Evolutionary conservation across 768 basidiomycete species (phyloP).

Genomic region (Kwoniella dendrophila): DNA sequence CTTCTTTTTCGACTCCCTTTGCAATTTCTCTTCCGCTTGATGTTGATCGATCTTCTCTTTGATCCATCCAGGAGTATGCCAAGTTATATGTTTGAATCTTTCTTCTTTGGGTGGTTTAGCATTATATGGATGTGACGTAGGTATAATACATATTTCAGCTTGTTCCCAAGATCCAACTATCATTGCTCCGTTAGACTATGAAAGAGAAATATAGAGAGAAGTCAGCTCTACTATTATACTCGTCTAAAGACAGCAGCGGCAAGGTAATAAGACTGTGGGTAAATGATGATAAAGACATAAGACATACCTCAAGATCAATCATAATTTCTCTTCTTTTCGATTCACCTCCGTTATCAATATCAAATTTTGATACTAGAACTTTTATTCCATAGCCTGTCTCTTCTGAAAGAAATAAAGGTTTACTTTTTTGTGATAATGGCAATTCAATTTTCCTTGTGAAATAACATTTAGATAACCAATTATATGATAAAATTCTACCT

Average conservation of each 20-base stretch:
- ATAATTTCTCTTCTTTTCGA: constrained; percentile 6
- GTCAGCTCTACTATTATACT: no score
- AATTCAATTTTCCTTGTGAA: constrained; percentile 12
- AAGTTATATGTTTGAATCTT: background rate
- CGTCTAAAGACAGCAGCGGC: background rate
- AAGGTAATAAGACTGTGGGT: background rate
- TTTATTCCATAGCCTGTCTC: constrained; percentile 1
- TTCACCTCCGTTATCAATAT: constrained; percentile 1
- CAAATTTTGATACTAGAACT: constrained; percentile 6
- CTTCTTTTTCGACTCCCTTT: constrained; percentile 2
- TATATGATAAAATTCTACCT: constrained; percentile 4
- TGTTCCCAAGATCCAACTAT: constrained; percentile 1
- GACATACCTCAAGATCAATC: constrained; percentile 20
- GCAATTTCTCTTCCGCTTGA: constrained; percentile 1
- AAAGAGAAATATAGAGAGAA: no score
- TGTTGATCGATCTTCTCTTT: background rate
- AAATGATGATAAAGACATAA: background rate
- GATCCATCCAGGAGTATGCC: constrained; percentile 10
- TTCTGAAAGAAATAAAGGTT: constrained; percentile 3
- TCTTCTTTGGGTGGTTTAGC: background rate
- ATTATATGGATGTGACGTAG: background rate
- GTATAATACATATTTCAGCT: constrained; percentile 6
- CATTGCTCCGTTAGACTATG: constrained; percentile 16
- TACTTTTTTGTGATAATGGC: background rate
- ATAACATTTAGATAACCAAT: constrained; percentile 20